Evolutionary conservation across 768 basidiomycete species (phyloP), one percentile per base, ranked within the genome.

Genomic region (Lactifluus subvellereus): DNA sequence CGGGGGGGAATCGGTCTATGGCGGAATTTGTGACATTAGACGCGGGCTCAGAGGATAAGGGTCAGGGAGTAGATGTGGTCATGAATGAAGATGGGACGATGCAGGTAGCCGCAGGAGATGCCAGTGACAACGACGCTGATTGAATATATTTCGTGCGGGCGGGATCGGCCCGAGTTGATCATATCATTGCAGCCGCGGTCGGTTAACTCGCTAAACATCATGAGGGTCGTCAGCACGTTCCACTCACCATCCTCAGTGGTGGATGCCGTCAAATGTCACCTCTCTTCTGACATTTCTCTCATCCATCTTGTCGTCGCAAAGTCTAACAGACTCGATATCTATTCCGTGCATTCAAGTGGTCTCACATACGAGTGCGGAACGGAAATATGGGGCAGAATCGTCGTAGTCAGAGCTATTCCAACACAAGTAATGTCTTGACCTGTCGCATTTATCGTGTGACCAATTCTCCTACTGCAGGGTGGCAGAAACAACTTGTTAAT

Each of bases 281-380:
- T 93, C n/a, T 74, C 80, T 3, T 72, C 80, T 7, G 74, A 79
- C 66, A 57, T 69, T 7, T 76, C 77, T 50, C 73, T 80, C 10
- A 84, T 89, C 49, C 82, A 86, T 70, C 81, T 93, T 40, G 83
- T 87, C 32, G 78, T 90, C 40, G 86, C 84, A 10, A 91, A 88
- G 71, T 72, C 82, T 6, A 83, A 85, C 71, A 78, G 78, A 61
- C 68, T 94, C 20, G 85, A 91, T 60, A 79, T 92, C 43, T 89
- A 83, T 69, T 85, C 87, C 7, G 70, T 91, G 6, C 79, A 76
- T 42, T 75, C 82, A 8, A 79, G 83, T 58, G 88, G 88, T 1
- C 78, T 90, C 43, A 77, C 77, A 43, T 75, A 79, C 49, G 83
- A 88, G 71, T 85, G 83, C 64, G 75, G 76, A 33, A 67, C 84